Evolutionary conservation across 2,329 filamentous ascomycete genomes (phyloP).

Genomic region (Ophioceras dolichostomum): DNA sequence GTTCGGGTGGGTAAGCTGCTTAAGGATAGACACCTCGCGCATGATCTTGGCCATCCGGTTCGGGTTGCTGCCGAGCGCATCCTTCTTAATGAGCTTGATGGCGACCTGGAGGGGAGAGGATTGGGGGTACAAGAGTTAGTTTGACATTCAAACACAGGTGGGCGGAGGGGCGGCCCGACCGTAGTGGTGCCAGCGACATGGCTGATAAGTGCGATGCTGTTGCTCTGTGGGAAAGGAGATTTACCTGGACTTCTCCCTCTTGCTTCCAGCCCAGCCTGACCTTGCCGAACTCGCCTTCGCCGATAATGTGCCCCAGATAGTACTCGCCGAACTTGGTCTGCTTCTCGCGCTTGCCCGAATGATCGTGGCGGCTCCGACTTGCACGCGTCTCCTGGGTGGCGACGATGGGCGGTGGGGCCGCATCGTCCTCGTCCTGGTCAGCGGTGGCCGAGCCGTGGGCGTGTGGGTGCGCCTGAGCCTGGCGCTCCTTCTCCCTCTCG

Average conservation of each 20-base stretch:
- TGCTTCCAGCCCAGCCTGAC: conserved; percentile 98
- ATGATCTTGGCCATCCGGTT: conserved; percentile 91
- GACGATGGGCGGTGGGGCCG: conserved; percentile 29
- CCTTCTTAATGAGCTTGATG: conserved; percentile 93
- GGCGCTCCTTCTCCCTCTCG: conserved; percentile 57
- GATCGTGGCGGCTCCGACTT: conserved; percentile 47
- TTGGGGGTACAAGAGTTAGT: conserved; percentile 9
- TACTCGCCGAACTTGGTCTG: conserved; percentile 90
- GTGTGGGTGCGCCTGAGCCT: conserved; percentile 45
- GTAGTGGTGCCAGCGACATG: too few species aligned
- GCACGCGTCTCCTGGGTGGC: conserved; percentile 32
- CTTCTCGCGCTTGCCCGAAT: conserved; percentile 47
- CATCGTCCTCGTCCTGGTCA: conserved; percentile 30
- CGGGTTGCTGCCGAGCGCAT: conserved; percentile 78
- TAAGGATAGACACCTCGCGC: conserved; percentile 87
- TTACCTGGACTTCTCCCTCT: conserved; percentile 73
- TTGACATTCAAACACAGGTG: too few species aligned
- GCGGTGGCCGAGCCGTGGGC: conserved; percentile 18
- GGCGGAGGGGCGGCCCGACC: too few species aligned
- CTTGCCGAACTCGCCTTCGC: conserved; percentile 97
- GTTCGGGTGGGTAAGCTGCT: conserved; percentile 80
- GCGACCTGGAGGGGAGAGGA: conserved; percentile 53
- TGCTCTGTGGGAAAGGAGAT: too few species aligned
- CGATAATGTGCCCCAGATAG: conserved; percentile 87
- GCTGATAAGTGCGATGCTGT: too few species aligned